Evolutionary conservation across 140 eudicot species (phyloP), one percentile per base, ranked within the genome.

Genomic region (Anethum foeniculum): DNA sequence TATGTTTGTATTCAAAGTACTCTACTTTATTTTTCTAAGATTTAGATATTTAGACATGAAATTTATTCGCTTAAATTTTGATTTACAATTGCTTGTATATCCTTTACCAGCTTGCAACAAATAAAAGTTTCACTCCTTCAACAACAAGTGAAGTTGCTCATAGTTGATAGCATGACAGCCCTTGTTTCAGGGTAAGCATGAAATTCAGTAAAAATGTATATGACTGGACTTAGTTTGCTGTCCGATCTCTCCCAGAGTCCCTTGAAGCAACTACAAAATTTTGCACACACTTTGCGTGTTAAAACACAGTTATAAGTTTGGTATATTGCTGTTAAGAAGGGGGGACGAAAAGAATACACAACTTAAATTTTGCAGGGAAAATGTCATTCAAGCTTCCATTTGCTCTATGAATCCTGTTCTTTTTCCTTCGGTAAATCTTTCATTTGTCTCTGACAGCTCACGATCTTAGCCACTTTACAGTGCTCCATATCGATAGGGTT

Each of bases 91-190:
- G 12, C 18, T n/a, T 62, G 34, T 69, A 14, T 38, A 19, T 38
- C 46, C 25, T 71, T 71, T 38, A 16, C 72, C 93, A 93, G 98
- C 90, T 91, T 91, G 93, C 98, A 91, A 49, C 88, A 91, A 76
- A 85, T 93, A n/a, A 91, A 93, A 85, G 89, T 88, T 75, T 91
- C 90, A 13, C 88, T 91, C 46, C 88, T 91, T 64, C 92, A 91
- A 64, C 85, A 83, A 34, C 75, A 91, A 69, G 93, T 91, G 85
- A 93, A 93, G 85, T 80, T 93, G 90, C 91, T 93, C 49, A 81
- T 93, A 82, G 82, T 93, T 49, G 98, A 93, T 82, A 91, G 98
- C 91, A 90, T 93, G 95, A 89, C 98, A 71, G 95, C 97, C 79
- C 93, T 93, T 86, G 85, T 85, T 78, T 90, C 96, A 0, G 93